Evolutionary conservation across 23 red algal species (phyloP).

Genomic region (Cyanidioschyzon merolae): DNA sequence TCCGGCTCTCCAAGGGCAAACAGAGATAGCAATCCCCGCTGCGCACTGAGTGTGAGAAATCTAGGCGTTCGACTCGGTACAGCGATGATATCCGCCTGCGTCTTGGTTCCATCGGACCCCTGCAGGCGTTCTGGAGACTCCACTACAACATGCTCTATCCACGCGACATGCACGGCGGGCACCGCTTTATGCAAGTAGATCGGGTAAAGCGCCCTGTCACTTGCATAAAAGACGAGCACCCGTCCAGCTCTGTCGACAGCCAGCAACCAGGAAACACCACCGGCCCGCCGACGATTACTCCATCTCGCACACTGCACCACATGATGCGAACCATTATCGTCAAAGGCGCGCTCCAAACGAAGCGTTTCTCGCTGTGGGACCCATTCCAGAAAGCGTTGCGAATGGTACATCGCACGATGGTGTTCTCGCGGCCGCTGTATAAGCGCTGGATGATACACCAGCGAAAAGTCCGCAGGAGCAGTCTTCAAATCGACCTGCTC

Average conservation of each 20-base stretch:
- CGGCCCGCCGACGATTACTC: not conserved
- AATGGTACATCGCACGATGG: no score
- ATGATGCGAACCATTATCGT: not conserved
- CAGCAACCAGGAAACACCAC: not conserved
- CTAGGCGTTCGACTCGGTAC: no score
- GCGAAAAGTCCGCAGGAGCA: no score
- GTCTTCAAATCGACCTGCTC: no score
- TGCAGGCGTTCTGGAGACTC: no score
- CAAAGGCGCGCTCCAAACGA: no score
- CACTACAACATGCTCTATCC: not conserved
- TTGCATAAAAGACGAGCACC: not conserved
- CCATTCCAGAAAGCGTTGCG: no score
- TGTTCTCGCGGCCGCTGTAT: no score
- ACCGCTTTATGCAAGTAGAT: not conserved
- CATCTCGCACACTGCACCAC: not conserved
- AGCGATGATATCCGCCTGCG: no score
- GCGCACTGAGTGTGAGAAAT: not conserved
- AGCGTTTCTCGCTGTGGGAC: no score
- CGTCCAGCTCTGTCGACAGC: not conserved
- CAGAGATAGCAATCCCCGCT: not conserved
- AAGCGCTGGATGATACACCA: no score
- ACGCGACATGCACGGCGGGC: not conserved
- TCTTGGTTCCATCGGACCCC: no score
- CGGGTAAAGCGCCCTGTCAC: not conserved
- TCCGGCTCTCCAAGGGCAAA: not conserved